Conservation (phyloP, 495 filamentous ascomycete species). For the Pyronema omphalodes region DNA sequence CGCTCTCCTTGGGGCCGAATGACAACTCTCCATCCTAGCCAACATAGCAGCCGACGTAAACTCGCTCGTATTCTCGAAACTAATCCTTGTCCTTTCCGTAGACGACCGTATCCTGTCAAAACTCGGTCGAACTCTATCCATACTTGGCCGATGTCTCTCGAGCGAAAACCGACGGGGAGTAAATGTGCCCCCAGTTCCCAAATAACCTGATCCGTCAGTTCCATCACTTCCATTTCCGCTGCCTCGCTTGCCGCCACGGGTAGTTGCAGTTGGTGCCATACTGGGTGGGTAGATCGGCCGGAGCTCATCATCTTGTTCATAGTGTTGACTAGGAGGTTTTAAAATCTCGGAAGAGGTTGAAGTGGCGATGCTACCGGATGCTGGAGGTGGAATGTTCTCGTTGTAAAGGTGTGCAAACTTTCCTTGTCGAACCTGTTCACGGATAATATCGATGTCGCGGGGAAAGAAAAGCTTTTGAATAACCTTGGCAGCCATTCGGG, state of each 20-base stretch:
- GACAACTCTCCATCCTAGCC: conserved; percentile 51
- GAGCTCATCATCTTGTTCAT: conserved; percentile 54
- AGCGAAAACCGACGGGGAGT: conserved; percentile 41
- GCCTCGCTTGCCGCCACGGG: conserved; percentile 47
- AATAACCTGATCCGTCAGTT: conserved; percentile 66
- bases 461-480: conserved; percentile 88
- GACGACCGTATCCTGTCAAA: conserved; percentile 59
- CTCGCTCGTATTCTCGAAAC: conserved; percentile 71
- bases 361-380: conserved; percentile 10
- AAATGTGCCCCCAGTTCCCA: conserved; percentile 24
- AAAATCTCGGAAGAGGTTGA: conserved; percentile 45
- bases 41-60: conserved; percentile 77
- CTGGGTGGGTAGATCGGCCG: conserved; percentile 85
- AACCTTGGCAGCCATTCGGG: conserved; percentile 66
- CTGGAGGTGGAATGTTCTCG: conserved; percentile 23
- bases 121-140: conserved; percentile 42
- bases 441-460: conserved; percentile 84
- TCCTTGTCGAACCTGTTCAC: conserved; percentile 70
- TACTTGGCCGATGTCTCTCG: conserved; percentile 28
- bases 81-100: conserved; percentile 56
- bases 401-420: conserved; percentile 54
- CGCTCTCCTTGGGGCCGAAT: conserved; percentile 12
- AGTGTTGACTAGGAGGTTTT: conserved; percentile 38
- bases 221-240: conserved; percentile 87
- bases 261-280: conserved; percentile 51